phyloP scores from a whole-genome alignment of 208 protist genomes.

The Acanthamoeba culbertsoni region DNA sequence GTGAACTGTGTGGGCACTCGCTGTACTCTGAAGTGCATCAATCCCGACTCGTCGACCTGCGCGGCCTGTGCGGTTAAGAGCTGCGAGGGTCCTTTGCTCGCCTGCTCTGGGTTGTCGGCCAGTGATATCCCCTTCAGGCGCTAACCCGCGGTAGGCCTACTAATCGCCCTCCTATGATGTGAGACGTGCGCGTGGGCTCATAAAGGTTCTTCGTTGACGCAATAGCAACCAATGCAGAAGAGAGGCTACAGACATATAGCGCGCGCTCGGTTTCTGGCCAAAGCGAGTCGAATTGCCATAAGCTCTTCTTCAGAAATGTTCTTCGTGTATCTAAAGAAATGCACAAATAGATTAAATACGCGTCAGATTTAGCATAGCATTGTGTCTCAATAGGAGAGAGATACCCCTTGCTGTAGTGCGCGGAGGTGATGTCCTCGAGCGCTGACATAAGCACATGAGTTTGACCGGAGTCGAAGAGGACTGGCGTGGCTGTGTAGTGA shows the following conservation, averaged over 20 bases:
- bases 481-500: background rate
- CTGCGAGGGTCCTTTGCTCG: too few relatives aligned
- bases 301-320: slow-evolving; percentile 8
- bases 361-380: background rate
- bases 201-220: too few relatives aligned
- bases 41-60: too few relatives aligned
- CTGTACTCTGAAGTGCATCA: too few relatives aligned
- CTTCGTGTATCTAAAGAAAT: slow-evolving; percentile 1
- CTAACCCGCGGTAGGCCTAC: too few relatives aligned
- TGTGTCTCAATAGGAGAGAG: background rate
- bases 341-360: background rate
- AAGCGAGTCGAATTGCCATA: background rate
- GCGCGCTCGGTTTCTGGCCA: slow-evolving; percentile 43
- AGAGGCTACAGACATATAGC: slow-evolving; percentile 29
- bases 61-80: too few relatives aligned
- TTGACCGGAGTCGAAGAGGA: slow-evolving; percentile 18
- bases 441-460: slow-evolving; percentile 23
- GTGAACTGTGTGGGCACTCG: too few relatives aligned
- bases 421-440: slow-evolving; percentile 46
- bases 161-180: too few relatives aligned
- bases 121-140: too few relatives aligned
- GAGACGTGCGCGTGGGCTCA: too few relatives aligned
- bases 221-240: too few relatives aligned
- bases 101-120: too few relatives aligned
- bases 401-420: slow-evolving; percentile 51